Conservation (phyloP, 768 basidiomycete genomes). For the Mrakia hoshinonis region DNA sequence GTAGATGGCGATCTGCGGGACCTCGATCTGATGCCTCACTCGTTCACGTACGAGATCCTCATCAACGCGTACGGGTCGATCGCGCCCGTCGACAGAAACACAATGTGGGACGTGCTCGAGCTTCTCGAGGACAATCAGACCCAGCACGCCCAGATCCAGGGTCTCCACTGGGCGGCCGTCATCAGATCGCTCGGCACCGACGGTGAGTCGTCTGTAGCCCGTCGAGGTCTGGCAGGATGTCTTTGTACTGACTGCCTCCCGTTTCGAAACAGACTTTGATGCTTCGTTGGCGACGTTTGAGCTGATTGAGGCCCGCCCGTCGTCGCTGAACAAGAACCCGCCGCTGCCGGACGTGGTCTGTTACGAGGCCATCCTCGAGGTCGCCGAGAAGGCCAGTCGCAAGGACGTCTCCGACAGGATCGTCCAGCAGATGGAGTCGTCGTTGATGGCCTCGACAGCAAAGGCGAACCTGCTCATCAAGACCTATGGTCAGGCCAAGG, state of each 20-base stretch:
- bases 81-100: background rate
- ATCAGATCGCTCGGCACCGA: background rate
- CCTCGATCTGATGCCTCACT: conserved; percentile 2
- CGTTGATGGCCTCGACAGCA: background rate
- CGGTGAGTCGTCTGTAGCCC: background rate
- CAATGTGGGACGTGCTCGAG: conserved; percentile 2
- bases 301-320: background rate
- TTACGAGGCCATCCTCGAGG: background rate
- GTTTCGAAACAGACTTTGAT: background rate
- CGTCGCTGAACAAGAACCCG: background rate
- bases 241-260: too few relatives aligned
- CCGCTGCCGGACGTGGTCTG: background rate
- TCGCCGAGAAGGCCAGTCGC: background rate
- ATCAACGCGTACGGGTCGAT: conserved; percentile 3
- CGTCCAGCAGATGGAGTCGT: background rate
- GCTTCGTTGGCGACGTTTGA: background rate
- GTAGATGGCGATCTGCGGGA: conserved; percentile 2
- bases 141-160: conserved; percentile 2
- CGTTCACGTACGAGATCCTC: conserved; percentile 1
- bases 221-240: too few relatives aligned
- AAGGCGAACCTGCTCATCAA: conserved; percentile 10
- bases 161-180: background rate
- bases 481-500: background rate
- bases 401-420: background rate
- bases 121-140: conserved; percentile 9